phyloP scores from a whole-genome alignment of 75 land plant species.

The Chamaecyparis obtusa region DNA sequence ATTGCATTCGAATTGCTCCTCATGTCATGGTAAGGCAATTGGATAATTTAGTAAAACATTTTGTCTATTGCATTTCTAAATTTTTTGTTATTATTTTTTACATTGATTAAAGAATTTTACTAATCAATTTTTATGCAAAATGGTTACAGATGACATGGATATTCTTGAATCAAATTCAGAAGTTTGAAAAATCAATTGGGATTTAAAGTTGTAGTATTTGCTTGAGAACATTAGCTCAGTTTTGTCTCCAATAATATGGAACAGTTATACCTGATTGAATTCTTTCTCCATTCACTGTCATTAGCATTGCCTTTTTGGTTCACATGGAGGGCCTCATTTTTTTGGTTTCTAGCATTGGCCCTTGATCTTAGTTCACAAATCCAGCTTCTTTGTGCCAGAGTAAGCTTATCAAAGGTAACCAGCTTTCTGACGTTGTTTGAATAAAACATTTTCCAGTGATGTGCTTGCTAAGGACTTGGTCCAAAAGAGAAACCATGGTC shows the following conservation, averaged over 20 bases:
- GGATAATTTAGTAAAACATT: not conserved
- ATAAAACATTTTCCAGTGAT: slow-evolving; percentile 2
- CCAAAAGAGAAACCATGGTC: not conserved
- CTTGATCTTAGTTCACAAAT: not conserved
- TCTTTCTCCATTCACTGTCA: not conserved
- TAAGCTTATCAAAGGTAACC: not conserved
- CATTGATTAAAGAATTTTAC: slow-evolving; percentile 4
- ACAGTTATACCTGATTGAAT: not conserved
- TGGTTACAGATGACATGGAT: slow-evolving; percentile 94
- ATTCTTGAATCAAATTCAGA: slow-evolving; percentile 93
- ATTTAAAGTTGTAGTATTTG: slow-evolving; percentile 27
- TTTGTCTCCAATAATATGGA: slow-evolving; percentile 10
- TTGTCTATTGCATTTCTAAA: slow-evolving; percentile 2
- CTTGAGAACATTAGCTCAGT: not conserved
- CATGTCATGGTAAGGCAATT: slow-evolving; percentile 87
- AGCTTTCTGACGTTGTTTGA: not conserved
- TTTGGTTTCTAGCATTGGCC: not conserved
- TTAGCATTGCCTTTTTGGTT: not conserved
- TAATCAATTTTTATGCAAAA: slow-evolving; percentile 10
- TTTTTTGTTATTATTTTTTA: not conserved
- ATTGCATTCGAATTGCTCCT: slow-evolving; percentile 94
- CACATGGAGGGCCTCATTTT: not conserved
- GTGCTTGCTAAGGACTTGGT: not conserved
- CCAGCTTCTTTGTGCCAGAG: not conserved
- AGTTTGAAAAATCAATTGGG: slow-evolving; percentile 60